Base-by-base conservation (phyloP, 2,329 filamentous ascomycete species). In the Beauveria varroae region DNA sequence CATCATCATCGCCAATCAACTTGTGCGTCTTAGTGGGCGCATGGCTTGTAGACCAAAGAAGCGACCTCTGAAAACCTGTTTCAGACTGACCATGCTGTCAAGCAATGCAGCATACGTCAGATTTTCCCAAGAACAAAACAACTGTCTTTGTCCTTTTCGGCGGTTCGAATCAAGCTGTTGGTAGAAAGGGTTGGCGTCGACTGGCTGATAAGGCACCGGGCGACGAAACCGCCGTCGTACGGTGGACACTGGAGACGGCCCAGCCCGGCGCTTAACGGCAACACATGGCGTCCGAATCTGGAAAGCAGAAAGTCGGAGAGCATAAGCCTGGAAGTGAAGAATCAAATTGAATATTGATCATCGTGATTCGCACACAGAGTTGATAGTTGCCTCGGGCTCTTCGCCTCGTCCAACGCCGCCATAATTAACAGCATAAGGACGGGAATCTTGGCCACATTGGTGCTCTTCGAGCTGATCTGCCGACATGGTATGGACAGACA, bases 1-100 rank as follows among this genome's bases (percentile, higher is more conserved):
- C 56, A 59, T 53, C 59, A 56, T 55, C 52, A 22, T 43, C 24
- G n/a, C 52, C 59, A 61, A 58, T 58, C 55, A 58, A 37, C 16
- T 22, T 34, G 24, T 34, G 49, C 30, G 12, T 24, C 43, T 34
- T 3, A 49, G 43, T n/a, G 44, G 57, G 22, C 22, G 41, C 18
- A 49, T 61, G 44, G 59, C 44, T 55, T 55, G 57, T 44, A 57
- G 30, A 24, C 5, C 16, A 4, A 34, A 49, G 20, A 6, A 8
- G 12, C 41, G 16, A 47, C n/a, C 8, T 18, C 22, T 10, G 41
- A 58, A 40, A 58, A 58, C 26, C 46, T 26, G 56, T 50, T 58
- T 58, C 34, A 28, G 16, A 41, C 20, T 20, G 12, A 8, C 10
- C 30, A 26, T 22, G 46, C 24, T 41, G 37, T 2, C 22, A 18